Conservation (phyloP, 2,329 filamentous ascomycete species). For the Cladosporium phlei region DNA sequence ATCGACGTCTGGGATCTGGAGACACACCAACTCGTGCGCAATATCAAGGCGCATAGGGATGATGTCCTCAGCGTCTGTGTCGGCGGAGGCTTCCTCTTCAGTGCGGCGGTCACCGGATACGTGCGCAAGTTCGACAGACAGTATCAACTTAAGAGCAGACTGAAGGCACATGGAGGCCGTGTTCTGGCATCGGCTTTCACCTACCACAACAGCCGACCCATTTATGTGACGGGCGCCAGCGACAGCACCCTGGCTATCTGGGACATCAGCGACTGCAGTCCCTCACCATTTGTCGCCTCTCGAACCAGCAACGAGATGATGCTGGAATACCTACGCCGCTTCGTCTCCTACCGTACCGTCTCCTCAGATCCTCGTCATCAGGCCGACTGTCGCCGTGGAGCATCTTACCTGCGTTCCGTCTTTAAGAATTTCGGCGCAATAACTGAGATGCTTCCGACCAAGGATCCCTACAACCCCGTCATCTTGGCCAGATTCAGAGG, state of each 20-base stretch:
- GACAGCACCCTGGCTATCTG: slow-evolving; percentile 86
- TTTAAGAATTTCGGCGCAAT: slow-evolving; percentile 89
- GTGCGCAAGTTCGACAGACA: slow-evolving; percentile 69
- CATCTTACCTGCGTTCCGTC: slow-evolving; percentile 80
- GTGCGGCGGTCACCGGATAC: slow-evolving; percentile 81
- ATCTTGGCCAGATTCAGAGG: slow-evolving; percentile 84
- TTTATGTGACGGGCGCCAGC: slow-evolving; percentile 92
- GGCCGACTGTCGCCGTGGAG: slow-evolving; percentile 87
- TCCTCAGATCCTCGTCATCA: slow-evolving; percentile 81
- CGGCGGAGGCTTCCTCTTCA: slow-evolving; percentile 79
- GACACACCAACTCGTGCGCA: slow-evolving; percentile 82
- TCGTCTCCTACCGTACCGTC: slow-evolving; percentile 87
- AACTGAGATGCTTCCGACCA: slow-evolving; percentile 83
- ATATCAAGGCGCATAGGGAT: slow-evolving; percentile 72
- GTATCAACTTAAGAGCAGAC: slow-evolving; percentile 72
- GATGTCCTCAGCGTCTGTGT: slow-evolving; percentile 86
- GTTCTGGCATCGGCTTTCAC: slow-evolving; percentile 79
- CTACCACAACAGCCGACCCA: slow-evolving; percentile 63
- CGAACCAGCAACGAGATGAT: slow-evolving; percentile 61
- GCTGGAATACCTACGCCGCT: slow-evolving; percentile 64
- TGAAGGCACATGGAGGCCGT: slow-evolving; percentile 80
- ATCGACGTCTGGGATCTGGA: slow-evolving; percentile 97
- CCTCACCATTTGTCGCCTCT: slow-evolving; percentile 40
- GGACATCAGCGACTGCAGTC: slow-evolving; percentile 62
- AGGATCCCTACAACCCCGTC: slow-evolving; percentile 79